Base-by-base conservation (phyloP, 257 asterid species). In the Oldenlandia corymbosa region DNA sequence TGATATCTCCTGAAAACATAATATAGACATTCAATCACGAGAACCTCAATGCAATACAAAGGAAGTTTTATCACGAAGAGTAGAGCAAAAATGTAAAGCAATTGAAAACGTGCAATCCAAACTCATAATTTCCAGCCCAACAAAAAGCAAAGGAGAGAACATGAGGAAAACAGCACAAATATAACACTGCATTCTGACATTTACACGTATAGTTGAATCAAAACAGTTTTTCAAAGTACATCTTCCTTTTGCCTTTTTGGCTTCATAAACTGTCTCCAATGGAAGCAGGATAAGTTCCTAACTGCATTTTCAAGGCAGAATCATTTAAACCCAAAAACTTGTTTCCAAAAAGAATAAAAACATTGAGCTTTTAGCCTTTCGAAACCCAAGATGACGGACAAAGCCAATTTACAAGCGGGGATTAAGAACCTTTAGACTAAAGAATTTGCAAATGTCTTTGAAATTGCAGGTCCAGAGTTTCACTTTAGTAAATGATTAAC, bases 1-100 rank as follows among this genome's bases (percentile, higher is more conserved):
- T 49, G 99, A 93, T 75, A 85, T 87, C 76, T 93, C 99, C 97
- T 93, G 79, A 65, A 54, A 51, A 70, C 5, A 51, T 11, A 67
- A 36, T 32, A n/a, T n/a, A n/a, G n/a, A 59, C 21, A 27, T 14
- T 24, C 31, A 34, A 54, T 50, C 32, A 50, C 12, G 10, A 51
- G 10, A 64, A 23, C 24, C 50, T 14, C 11, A 57, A 49, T 51
- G 21, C 1, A 20, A 10, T 27, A 9, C 1, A 18, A 10, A 32
- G 16, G 21, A 17, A 16, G 50, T 17, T 5, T 64, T 23, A 32
- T 32, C 13, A 17, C 7, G 20, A 62, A 26, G 26, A 5, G 32
- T 20, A 31, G 14, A 23, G 12, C 30, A 48, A 31, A 34, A 32
- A 62, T 10, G 9, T 3, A 47, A 50, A 12, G 58, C n/a, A 16